Base-by-base conservation (phyloP, 2,329 filamentous ascomycete genomes). In the Leptosphaerulina australis region DNA sequence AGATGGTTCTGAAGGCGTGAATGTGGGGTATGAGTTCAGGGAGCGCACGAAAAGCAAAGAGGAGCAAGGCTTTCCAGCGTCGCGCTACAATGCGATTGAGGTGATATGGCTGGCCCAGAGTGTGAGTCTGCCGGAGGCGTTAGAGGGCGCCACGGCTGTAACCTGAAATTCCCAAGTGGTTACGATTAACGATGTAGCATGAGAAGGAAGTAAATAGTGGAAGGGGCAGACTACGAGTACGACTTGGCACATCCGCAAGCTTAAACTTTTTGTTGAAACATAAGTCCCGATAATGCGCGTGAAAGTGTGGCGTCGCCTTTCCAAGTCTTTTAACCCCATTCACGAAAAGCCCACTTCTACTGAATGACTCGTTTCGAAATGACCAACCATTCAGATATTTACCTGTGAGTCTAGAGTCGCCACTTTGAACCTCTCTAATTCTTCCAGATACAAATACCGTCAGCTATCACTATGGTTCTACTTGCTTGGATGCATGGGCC, bases 21-120 rank as follows among this genome's bases (percentile, higher is more conserved):
- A 50, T 17, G 22, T 60, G 58, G 17, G 53, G 18, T 17, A 14
- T 20, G 8, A 55, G 50, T 47, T 60, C 58, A 20, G 57, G 20
- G 3, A 55, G 10, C 34, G 53, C 18, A 4, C 53, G 14, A 2
- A 30, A 29, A 8, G 12, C 18, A 9, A 57, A 9, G 7, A 43
- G 20, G 8, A 36, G 18, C 4, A 51, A 15, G 15, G 37, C 11
- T 18, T 53, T 60, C 53, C 53, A 57, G 31, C 59, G 40, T 6
- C 36, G 34, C n/a, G 14, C 14, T 9, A 11, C 14, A 3, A 30
- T n/a, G 18, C 15, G 17, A 14, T 29, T 18, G n/a, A 50, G 22
- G 8, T n/a, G 34, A 11, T 17, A 25, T 12, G 39, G 4, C 6
- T 15, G 26, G 10, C 30, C 39, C 11, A 15, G 5, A 22, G 29